Percentiles rank a stretch among this genome's conserved stretches.
These are phyloP conservation scores for Penicillium sp. DNA, from an alignment of 2,329 filamentous ascomycete species.

Conservation along the genomic window DNA sequence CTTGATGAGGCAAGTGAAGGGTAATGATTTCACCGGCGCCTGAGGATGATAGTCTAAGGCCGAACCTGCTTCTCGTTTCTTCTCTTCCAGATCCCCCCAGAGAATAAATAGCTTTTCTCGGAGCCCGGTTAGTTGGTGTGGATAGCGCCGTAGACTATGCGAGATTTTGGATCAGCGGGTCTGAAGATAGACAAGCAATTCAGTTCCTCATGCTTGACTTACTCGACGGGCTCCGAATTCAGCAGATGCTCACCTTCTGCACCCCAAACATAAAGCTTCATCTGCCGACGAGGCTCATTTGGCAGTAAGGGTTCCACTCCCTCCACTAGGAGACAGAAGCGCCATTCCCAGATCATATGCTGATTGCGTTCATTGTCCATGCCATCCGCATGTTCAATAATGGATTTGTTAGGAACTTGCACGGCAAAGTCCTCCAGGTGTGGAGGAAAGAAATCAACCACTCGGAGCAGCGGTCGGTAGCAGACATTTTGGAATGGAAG, in stretches of 20 bases:
- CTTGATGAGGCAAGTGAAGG: constrained; percentile 68
- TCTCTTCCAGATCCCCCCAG: constrained; percentile 83
- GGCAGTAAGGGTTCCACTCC: constrained; percentile 52
- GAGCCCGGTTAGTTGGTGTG: constrained; percentile 51
- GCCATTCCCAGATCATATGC: constrained; percentile 69
- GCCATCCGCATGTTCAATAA: constrained; percentile 30
- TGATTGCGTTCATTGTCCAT: constrained; percentile 29
- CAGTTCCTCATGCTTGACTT: constrained; percentile 31
- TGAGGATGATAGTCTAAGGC: constrained; percentile 14
- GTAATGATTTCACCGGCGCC: constrained; percentile 46
- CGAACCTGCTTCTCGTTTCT: constrained; percentile 47
- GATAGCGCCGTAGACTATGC: constrained; percentile 56
- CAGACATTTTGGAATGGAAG: constrained; percentile 73
- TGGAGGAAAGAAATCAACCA: constrained; percentile 75
- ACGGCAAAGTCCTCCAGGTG: constrained; percentile 68
- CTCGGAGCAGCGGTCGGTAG: constrained; percentile 68
- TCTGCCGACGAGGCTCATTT: constrained; percentile 43
- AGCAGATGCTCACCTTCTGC: constrained; percentile 57
- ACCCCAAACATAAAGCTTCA: constrained; percentile 69
- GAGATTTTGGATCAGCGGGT: background rate
- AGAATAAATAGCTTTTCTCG: constrained; percentile 70
- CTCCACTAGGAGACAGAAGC: constrained; percentile 75
- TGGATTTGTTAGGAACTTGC: constrained; percentile 50
- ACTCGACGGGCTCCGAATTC: constrained; percentile 54
- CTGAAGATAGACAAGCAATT: background rate